These are phyloP conservation scores for Komagataella populi DNA, from an alignment of 805 yeast genomes.

Conservation along the genomic window DNA sequence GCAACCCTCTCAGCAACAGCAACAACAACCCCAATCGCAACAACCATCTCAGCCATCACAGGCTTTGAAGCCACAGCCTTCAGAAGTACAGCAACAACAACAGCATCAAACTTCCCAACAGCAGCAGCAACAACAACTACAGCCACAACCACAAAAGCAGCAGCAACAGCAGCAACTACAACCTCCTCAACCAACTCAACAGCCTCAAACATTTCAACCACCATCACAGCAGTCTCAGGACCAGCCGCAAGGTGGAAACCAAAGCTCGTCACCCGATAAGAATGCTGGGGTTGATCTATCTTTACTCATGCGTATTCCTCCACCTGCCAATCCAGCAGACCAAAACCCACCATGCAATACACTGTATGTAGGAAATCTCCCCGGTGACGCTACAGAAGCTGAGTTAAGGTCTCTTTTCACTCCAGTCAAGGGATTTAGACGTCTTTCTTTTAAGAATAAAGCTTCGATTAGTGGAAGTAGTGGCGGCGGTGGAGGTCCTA, in stretches of 20 bases:
- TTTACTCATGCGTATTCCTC: conserved; percentile 66
- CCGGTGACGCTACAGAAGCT: conserved; percentile 92
- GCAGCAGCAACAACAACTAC: conserved; percentile 4
- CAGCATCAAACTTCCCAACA: conserved; percentile 5
- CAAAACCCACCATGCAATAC: conserved; percentile 99
- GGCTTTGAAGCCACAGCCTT: conserved; percentile 1
- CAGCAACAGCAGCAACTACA: conserved; percentile 1
- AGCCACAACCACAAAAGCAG: conserved; percentile 5
- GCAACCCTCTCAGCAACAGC: conserved; percentile 1
- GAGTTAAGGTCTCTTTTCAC: conserved; percentile 81
- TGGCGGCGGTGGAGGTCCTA: conserved; percentile 51
- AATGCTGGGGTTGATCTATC: conserved; percentile 42
- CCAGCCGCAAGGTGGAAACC: conserved; percentile 9
- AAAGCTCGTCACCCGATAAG: conserved; percentile 4
- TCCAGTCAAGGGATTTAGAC: conserved; percentile 83
- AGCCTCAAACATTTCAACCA: conserved; percentile 3
- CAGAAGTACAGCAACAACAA: conserved; percentile 5
- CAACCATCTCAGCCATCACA: conserved; percentile 3
- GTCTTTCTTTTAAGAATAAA: conserved; percentile 85
- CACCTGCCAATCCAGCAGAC: conserved; percentile 96
- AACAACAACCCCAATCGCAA: conserved; percentile 1
- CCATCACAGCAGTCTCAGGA: conserved; percentile 8
- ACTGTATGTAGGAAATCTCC: conserved; percentile 89
- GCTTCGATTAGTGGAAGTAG: conserved; percentile 3
- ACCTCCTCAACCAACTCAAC: conserved; percentile 2